phyloP scores from a whole-genome alignment of 495 filamentous ascomycete genomes.

The Opeltia flavorubescens region DNA sequence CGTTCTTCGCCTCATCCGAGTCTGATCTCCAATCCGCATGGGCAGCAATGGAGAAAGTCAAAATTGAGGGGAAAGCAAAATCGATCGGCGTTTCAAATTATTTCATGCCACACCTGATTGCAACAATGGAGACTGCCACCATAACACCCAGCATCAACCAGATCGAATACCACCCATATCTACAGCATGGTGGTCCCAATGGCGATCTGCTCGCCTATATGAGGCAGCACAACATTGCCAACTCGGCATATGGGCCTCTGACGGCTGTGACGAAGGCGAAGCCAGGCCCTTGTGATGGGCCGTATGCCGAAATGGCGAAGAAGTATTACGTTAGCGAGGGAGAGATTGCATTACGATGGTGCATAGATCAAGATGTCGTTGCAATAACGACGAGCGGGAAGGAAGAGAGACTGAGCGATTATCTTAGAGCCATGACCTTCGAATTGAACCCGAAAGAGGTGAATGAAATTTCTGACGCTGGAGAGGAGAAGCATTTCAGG shows the following conservation, averaged over 20 bases:
- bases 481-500: conserved; percentile 53
- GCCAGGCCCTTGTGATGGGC: conserved; percentile 53
- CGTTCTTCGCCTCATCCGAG: conserved; percentile 51
- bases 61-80: conserved; percentile 50
- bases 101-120: conserved; percentile 50
- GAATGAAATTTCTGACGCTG: conserved; percentile 44
- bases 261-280: conserved; percentile 48
- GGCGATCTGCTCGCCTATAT: conserved; percentile 43
- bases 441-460: conserved; percentile 60
- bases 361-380: conserved; percentile 65
- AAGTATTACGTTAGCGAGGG: conserved; percentile 66
- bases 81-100: conserved; percentile 83
- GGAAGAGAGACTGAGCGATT: conserved; percentile 54
- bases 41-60: conserved; percentile 63
- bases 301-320: conserved; percentile 43
- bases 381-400: conserved; percentile 64
- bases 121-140: conserved; percentile 49
- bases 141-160: conserved; percentile 63
- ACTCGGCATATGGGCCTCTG: conserved; percentile 55
- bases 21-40: conserved; percentile 54
- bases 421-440: conserved; percentile 49
- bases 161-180: conserved; percentile 79
- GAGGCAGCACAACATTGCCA: conserved; percentile 51
- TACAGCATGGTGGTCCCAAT: conserved; percentile 47
- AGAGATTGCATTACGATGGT: conserved; percentile 65